Evolutionary conservation across 2,329 filamentous ascomycete species (phyloP).

Genomic region (Microcyclospora tardicrescens): DNA sequence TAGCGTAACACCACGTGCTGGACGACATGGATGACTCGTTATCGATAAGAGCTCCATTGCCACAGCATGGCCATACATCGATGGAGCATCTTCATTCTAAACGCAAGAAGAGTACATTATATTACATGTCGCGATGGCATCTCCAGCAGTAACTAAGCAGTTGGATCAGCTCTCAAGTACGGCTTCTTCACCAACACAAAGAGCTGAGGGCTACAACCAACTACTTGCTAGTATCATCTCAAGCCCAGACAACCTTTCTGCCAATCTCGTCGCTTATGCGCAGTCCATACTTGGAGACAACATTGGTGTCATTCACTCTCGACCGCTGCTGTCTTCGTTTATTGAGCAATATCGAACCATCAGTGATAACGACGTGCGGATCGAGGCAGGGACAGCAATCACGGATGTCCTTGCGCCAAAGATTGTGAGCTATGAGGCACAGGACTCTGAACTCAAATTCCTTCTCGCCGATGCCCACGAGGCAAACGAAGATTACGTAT

Average conservation of each 20-base stretch:
- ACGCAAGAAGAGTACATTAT: no score
- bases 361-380: constrained; percentile 51
- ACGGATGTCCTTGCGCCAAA: constrained; percentile 53
- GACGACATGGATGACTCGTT: no score
- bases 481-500: constrained; percentile 62
- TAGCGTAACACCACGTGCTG: no score
- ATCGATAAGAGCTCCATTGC: no score
- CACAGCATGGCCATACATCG: no score
- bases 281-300: constrained; percentile 51
- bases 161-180: no score
- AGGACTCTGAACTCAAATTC: constrained; percentile 65
- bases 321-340: constrained; percentile 56
- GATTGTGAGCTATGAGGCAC: constrained; percentile 69
- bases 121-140: no score
- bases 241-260: constrained; percentile 32
- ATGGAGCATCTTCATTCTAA: no score
- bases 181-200: constrained; percentile 1
- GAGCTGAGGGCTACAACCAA: constrained; percentile 41
- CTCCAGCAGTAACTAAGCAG: no score
- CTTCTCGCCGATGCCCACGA: constrained; percentile 76
- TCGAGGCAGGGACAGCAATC: constrained; percentile 60
- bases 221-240: constrained; percentile 45
- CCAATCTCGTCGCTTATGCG: constrained; percentile 55
- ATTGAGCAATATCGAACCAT: constrained; percentile 49
- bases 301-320: constrained; percentile 63